A percentile compares a stretch with the other conserved stretches of the same genome.
These are phyloP conservation scores for Penicillium arizonense DNA, from an alignment of 495 filamentous ascomycete species.

Conservation along the genomic window DNA sequence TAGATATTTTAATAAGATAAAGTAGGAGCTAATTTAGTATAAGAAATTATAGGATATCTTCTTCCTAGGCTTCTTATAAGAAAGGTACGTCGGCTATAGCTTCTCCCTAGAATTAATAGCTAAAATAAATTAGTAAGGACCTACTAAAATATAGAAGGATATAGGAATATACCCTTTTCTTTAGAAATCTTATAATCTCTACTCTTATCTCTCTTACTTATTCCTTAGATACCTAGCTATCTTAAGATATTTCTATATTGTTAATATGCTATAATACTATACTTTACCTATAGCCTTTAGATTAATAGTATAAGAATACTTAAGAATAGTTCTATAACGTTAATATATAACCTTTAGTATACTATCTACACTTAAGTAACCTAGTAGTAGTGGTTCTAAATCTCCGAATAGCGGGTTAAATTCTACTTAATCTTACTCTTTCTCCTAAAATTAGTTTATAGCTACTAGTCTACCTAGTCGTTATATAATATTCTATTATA, in stretches of 20 bases:
- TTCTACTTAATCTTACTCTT: constrained; percentile 4
- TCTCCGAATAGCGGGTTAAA: not conserved
- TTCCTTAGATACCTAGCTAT: not conserved
- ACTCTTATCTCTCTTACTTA: not conserved
- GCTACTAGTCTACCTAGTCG: constrained; percentile 10
- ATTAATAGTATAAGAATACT: not conserved
- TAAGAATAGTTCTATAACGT: not conserved
- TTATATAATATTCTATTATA: constrained; percentile 6
- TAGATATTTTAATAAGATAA: too few relatives aligned
- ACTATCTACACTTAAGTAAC: constrained; percentile 2
- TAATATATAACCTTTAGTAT: constrained; percentile 8
- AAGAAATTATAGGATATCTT: not conserved
- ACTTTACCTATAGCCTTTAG: too few relatives aligned
- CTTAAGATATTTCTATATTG: not conserved
- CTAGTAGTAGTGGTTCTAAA: constrained; percentile 2
- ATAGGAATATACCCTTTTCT: not conserved
- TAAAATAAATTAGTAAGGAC: constrained; percentile 3
- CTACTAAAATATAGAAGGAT: too few relatives aligned
- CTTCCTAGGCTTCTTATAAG: constrained; percentile 1
- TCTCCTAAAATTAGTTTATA: constrained; percentile 7
- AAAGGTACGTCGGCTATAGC: too few relatives aligned
- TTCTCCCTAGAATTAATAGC: too few relatives aligned
- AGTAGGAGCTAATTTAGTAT: too few relatives aligned
- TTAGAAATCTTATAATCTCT: constrained; percentile 6
- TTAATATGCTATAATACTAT: not conserved